phyloP scores from a whole-genome alignment of 2,329 filamentous ascomycete species.

The Phaeomoniella chlamydospora region DNA sequence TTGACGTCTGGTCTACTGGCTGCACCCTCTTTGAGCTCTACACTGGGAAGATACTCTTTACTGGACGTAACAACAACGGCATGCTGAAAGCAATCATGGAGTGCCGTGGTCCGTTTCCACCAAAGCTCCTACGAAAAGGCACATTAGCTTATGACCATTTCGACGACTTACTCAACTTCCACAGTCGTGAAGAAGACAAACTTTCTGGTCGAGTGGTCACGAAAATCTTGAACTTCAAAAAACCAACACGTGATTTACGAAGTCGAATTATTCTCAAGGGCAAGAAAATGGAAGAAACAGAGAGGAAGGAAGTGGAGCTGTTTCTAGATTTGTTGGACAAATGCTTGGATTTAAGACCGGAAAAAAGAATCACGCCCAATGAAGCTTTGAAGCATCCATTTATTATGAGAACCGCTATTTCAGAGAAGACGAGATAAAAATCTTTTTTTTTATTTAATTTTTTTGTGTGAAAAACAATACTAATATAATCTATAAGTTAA shows the following conservation, averaged over 20 bases:
- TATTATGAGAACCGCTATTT: conserved; percentile 39
- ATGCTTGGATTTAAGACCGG: conserved; percentile 78
- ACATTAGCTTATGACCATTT: conserved; percentile 66
- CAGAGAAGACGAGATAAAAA: neutral
- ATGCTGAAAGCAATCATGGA: conserved; percentile 97
- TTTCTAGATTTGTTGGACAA: conserved; percentile 83
- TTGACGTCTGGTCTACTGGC: conserved; percentile 96
- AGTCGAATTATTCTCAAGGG: conserved; percentile 60
- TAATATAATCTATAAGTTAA: too few species aligned
- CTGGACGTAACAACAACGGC: conserved; percentile 90
- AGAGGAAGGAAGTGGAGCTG: conserved; percentile 62
- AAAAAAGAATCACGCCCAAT: conserved; percentile 74
- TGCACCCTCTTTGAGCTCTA: conserved; percentile 96
- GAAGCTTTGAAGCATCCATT: conserved; percentile 87
- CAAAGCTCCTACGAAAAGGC: conserved; percentile 75
- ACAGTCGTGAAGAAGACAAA: conserved; percentile 75
- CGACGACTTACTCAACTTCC: conserved; percentile 70
- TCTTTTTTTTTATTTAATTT: too few species aligned
- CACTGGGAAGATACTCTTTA: conserved; percentile 94
- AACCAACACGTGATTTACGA: conserved; percentile 69
- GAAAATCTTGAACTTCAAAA: conserved; percentile 34
- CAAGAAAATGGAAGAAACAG: conserved; percentile 57
- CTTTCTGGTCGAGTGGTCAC: conserved; percentile 62
- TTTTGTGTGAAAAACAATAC: too few species aligned
- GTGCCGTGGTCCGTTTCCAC: conserved; percentile 78